Percentiles rank a stretch among this genome's conserved stretches.
Evolutionary conservation across 768 basidiomycete genomes (phyloP).

Genomic region (Kwoniella sp.): DNA sequence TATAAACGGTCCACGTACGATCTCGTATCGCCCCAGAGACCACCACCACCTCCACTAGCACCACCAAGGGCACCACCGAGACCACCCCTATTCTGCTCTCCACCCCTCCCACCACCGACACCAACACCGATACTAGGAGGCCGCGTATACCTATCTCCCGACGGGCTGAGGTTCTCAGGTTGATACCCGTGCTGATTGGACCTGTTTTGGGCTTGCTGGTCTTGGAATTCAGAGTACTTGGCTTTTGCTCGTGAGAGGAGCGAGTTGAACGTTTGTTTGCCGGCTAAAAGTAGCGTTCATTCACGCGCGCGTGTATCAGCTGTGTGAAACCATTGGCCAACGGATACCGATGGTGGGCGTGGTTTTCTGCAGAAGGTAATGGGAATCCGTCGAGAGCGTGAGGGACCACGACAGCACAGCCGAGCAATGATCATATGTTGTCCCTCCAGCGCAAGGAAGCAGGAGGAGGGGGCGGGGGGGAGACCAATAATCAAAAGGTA

Average conservation of each 20-base stretch:
- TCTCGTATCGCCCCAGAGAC: constrained; percentile 25
- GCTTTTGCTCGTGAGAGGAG: constrained; percentile 46
- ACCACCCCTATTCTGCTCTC: constrained; percentile 38
- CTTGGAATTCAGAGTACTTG: constrained; percentile 52
- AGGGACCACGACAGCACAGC: no score
- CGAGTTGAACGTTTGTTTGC: constrained; percentile 54
- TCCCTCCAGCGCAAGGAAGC: no score
- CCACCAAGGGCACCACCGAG: constrained; percentile 1
- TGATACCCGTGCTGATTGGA: constrained; percentile 16
- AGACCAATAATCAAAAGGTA: no score
- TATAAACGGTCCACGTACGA: constrained; percentile 28
- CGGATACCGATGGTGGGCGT: no score
- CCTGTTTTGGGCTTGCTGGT: constrained; percentile 27
- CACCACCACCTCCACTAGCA: constrained; percentile 9
- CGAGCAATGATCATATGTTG: no score
- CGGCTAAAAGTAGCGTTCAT: constrained; percentile 35
- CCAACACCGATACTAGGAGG: constrained; percentile 23
- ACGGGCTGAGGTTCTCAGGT: constrained; percentile 16
- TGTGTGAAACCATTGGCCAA: no score
- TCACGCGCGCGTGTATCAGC: no score
- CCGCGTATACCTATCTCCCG: constrained; percentile 18
- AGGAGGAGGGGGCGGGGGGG: no score
- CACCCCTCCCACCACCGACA: constrained; percentile 39
- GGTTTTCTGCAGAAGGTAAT: no score
- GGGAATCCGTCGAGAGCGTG: no score